Evolutionary conservation across 2,329 filamentous ascomycete species (phyloP), one percentile per base, ranked within the genome.

Genomic region (Penicillium sclerotigenum): DNA sequence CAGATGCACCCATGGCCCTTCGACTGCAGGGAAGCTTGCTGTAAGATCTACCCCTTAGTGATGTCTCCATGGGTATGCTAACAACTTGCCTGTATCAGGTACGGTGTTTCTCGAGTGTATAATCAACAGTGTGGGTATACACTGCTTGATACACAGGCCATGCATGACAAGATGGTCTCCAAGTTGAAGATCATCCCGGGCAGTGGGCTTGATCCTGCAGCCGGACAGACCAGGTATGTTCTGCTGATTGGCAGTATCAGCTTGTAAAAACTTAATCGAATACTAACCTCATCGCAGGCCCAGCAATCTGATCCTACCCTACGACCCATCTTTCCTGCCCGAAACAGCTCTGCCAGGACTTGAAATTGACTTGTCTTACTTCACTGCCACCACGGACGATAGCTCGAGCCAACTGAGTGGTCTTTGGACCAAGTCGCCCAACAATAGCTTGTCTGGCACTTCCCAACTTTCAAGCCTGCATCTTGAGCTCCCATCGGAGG

Each of bases 21-120:
- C 87, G 94, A 34, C 82, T 99, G 22, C 93, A 97, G 70, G 89
- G 91, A 16, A 97, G 87, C 65, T 80, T 99, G 18, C 84, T 99
- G 84, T 88, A 70, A 69, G 80, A 26, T 4, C 26, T 18, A 4
- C n/a, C 11, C 1, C 13, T 22, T 13, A 26, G 5, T 54, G 13
- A 1, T 6, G 10, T 22, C n/a, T n/a, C 7, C n/a, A 11, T 8
- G 7, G 3, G 14, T 18, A 20, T 20, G n/a, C 47, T 56, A 40
- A 56, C 47, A 9, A 28, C 3, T 33, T 51, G 20, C 7, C 9
- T 49, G 5, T 26, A 10, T 8, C 58, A 85, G 82, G 28, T 92
- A 88, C 70, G 92, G 92, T 5, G 84, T 96, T 16, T 88, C 91
- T 3, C 84, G 89, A 47, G 91, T 97, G 18, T 96, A 91, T 71